phyloP scores from a whole-genome alignment of 345 rosid species.

The Hibiscus syriacus region DNA sequence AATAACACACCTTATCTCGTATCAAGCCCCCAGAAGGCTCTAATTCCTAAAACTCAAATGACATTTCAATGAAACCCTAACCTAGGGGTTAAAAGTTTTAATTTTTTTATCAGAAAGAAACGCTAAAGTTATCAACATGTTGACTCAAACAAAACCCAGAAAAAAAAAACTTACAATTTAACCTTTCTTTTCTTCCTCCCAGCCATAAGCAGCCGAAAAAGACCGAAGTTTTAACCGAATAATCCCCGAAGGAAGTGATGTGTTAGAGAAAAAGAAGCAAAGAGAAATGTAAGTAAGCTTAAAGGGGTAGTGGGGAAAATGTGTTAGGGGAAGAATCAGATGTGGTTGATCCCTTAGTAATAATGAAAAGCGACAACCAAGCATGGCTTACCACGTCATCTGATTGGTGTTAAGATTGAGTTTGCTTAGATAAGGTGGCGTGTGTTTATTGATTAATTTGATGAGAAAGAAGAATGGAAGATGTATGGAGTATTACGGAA shows the following conservation, averaged over 20 bases:
- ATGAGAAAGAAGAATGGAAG: not conserved
- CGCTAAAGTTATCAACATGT: too few relatives aligned
- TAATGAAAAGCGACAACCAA: not conserved
- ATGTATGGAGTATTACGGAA: not conserved
- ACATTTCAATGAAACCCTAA: too few relatives aligned
- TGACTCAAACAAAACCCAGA: too few relatives aligned
- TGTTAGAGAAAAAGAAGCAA: not conserved
- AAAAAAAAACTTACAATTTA: conserved; percentile 41
- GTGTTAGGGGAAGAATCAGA: not conserved
- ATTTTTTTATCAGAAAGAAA: too few relatives aligned
- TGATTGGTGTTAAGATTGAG: not conserved
- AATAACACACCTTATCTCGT: too few relatives aligned
- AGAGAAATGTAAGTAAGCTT: not conserved
- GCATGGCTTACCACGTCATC: not conserved
- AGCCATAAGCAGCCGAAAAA: conserved; percentile 21
- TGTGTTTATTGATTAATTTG: not conserved
- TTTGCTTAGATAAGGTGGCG: not conserved
- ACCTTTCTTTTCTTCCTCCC: conserved; percentile 36
- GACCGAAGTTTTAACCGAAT: not conserved
- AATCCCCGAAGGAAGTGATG: not conserved
- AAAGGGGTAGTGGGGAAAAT: not conserved
- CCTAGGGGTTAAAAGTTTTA: too few relatives aligned
- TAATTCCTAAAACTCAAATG: too few relatives aligned
- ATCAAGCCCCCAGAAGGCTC: too few relatives aligned
- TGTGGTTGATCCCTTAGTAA: not conserved